Evolutionary conservation across 495 filamentous ascomycete species (phyloP).

Genomic region (Penicillium simplicissimum): DNA sequence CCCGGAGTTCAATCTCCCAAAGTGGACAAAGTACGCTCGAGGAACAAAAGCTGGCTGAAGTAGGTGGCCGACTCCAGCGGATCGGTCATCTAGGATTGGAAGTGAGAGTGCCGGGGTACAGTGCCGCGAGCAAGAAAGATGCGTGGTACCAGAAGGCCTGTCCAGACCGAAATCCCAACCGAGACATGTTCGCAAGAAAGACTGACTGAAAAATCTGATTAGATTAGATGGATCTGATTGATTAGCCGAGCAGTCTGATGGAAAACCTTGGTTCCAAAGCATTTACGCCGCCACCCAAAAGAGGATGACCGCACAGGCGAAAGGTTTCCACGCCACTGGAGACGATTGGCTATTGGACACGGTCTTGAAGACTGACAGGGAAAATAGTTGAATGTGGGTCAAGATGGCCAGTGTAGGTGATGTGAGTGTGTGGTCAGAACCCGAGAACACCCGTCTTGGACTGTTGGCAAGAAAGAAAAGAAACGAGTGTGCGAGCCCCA

Average conservation of each 20-base stretch:
- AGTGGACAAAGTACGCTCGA: background rate
- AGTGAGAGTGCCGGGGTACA: too few species aligned
- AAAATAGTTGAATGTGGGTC: background rate
- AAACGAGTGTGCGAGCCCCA: background rate
- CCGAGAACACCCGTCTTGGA: background rate
- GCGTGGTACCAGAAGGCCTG: background rate
- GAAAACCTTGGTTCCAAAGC: background rate
- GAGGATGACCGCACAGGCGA: background rate
- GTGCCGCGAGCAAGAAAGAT: background rate
- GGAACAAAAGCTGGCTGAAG: background rate
- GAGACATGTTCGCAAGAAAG: background rate
- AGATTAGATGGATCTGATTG: slow-evolving; percentile 5
- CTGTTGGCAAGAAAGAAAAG: background rate
- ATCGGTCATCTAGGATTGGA: background rate
- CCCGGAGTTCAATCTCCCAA: background rate
- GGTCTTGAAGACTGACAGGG: background rate
- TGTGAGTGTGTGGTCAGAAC: background rate
- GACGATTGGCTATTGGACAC: background rate
- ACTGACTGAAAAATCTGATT: slow-evolving; percentile 9
- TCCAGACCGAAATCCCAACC: background rate
- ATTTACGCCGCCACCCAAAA: background rate
- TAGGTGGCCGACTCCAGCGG: background rate
- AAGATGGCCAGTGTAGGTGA: background rate
- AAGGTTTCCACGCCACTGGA: background rate
- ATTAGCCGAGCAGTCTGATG: background rate